phyloP scores from a whole-genome alignment of 2,329 filamentous ascomycete genomes.

The Nemania serpens region DNA sequence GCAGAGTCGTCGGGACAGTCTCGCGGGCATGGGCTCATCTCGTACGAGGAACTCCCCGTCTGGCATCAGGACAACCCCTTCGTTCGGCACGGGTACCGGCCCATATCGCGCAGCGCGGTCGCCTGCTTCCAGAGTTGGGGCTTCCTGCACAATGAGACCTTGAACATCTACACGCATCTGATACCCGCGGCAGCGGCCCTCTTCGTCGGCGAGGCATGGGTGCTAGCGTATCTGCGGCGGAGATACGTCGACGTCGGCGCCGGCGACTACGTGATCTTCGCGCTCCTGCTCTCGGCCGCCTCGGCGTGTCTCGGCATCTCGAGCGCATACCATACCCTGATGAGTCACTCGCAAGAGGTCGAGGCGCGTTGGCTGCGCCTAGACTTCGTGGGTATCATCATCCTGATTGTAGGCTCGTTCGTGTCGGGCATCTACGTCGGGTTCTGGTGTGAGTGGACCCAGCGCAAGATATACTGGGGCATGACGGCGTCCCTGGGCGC shows the following conservation, averaged over 20 bases:
- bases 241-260: conserved; percentile 50
- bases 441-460: conserved; percentile 57
- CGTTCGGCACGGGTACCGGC: conserved; percentile 68
- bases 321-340: conserved; percentile 67
- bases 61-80: conserved; percentile 64
- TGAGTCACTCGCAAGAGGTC: conserved; percentile 66
- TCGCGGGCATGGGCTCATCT: conserved; percentile 22
- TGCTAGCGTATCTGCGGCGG: conserved; percentile 38
- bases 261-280: conserved; percentile 59
- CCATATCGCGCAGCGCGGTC: conserved; percentile 61
- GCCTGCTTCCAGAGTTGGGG: conserved; percentile 60
- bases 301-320: conserved; percentile 57
- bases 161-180: conserved; percentile 72
- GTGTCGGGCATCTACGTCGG: conserved; percentile 68
- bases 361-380: conserved; percentile 67
- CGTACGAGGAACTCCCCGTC: conserved; percentile 36
- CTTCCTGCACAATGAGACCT: conserved; percentile 61
- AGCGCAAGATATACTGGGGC: conserved; percentile 64
- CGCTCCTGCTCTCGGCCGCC: conserved; percentile 60
- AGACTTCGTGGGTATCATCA: conserved; percentile 72
- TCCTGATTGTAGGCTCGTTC: conserved; percentile 69
- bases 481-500: conserved; percentile 53
- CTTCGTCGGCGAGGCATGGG: conserved; percentile 47
- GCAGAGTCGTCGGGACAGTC: conserved; percentile 2
- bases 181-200: conserved; percentile 53